Percentiles rank a stretch among this genome's conserved stretches.
phyloP scores from a whole-genome alignment of 306 rosid species.

The Arachis hypogaea region DNA sequence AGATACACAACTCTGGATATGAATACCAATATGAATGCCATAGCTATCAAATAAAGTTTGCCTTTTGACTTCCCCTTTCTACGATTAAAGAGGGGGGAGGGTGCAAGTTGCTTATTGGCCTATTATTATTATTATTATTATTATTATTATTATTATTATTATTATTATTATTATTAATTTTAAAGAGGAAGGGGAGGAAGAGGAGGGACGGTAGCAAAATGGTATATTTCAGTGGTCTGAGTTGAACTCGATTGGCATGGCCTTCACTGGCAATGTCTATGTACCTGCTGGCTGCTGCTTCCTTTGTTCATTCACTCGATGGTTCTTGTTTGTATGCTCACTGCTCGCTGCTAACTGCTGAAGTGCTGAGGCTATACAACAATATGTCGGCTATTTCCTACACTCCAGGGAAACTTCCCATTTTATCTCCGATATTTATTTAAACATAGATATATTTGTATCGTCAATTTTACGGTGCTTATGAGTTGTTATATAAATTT shows the following conservation, averaged over 20 bases:
- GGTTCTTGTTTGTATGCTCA: not conserved
- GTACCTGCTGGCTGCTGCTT: constrained; percentile 25
- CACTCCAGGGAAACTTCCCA: not conserved
- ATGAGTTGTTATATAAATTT: no score
- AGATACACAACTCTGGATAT: constrained; percentile 31
- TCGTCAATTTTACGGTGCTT: no score
- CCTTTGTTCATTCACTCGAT: not conserved
- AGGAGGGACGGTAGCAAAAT: no score
- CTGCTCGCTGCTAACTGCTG: not conserved
- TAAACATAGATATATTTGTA: no score
- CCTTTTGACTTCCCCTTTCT: constrained; percentile 39
- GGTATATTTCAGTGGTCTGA: no score
- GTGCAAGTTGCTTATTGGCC: constrained; percentile 40
- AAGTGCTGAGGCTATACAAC: not conserved
- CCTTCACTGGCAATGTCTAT: constrained; percentile 25
- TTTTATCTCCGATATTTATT: not conserved
- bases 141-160: constrained; percentile 33
- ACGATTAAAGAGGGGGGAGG: constrained; percentile 39
- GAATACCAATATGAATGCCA: constrained; percentile 2
- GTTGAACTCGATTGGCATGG: constrained; percentile 22
- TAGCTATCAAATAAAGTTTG: not conserved
- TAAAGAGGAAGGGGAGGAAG: constrained; percentile 5
- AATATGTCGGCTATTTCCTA: not conserved
- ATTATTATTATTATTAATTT: constrained; percentile 32
- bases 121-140: constrained; percentile 32